Evolutionary conservation across 192 early-diverging fungal genomes (phyloP).

Genomic region (Chytriomyces hyalinus): DNA sequence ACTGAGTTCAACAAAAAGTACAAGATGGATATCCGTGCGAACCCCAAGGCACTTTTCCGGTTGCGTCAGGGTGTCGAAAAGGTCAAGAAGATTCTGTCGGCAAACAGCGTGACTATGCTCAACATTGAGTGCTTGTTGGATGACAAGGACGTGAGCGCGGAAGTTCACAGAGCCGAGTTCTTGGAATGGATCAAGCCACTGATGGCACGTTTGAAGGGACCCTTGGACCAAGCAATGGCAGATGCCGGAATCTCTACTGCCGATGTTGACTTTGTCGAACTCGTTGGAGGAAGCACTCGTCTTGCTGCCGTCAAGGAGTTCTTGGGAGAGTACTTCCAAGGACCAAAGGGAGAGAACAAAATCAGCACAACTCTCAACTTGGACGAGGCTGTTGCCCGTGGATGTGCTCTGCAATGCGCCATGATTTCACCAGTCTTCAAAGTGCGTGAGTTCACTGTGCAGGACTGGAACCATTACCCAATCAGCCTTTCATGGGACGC

Average conservation of each 20-base stretch:
- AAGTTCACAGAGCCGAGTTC: slow-evolving; percentile 84
- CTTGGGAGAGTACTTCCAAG: slow-evolving; percentile 86
- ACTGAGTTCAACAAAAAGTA: slow-evolving; percentile 92
- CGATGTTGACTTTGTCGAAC: slow-evolving; percentile 94
- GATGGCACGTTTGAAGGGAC: slow-evolving; percentile 71
- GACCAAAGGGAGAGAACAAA: slow-evolving; percentile 53
- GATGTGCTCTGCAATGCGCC: slow-evolving; percentile 95
- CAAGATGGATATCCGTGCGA: slow-evolving; percentile 89
- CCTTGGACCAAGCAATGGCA: slow-evolving; percentile 77
- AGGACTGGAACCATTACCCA: slow-evolving; percentile 88
- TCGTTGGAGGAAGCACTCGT: slow-evolving; percentile 93
- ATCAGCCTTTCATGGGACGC: slow-evolving; percentile 89
- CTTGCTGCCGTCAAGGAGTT: slow-evolving; percentile 91
- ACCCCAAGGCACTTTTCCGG: slow-evolving; percentile 89
- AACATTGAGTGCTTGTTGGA: slow-evolving; percentile 97
- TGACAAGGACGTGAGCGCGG: slow-evolving; percentile 88
- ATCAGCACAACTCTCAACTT: slow-evolving; percentile 94
- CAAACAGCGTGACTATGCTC: slow-evolving; percentile 88
- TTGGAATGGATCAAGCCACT: slow-evolving; percentile 79
- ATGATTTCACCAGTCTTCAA: slow-evolving; percentile 96
- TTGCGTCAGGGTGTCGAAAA: slow-evolving; percentile 88
- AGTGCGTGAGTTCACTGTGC: slow-evolving; percentile 93
- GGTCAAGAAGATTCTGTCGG: slow-evolving; percentile 95
- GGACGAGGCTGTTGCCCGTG: slow-evolving; percentile 96
- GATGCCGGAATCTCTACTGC: slow-evolving; percentile 73